Conservation (phyloP, 2,329 filamentous ascomycete genomes). For the Colletotrichum aenigma region DNA sequence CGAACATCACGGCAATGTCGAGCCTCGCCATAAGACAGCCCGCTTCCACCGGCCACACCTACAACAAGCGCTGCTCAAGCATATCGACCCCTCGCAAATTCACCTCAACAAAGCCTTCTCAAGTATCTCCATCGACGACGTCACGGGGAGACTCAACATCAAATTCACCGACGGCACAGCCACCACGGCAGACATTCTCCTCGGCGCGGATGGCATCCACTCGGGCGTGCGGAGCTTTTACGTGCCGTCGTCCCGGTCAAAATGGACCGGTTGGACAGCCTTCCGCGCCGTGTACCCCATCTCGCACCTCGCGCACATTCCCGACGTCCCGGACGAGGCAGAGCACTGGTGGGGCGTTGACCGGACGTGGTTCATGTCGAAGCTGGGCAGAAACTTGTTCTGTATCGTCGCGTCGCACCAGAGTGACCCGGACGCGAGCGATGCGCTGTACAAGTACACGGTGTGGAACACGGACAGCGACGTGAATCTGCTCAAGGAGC, state of each 20-base stretch:
- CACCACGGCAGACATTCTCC: conserved; percentile 48
- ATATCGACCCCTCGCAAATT: conserved; percentile 44
- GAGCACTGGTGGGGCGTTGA: conserved; percentile 48
- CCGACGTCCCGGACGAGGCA: conserved; percentile 43
- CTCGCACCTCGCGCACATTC: conserved; percentile 41
- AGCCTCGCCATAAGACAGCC: conserved; percentile 42
- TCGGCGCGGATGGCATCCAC: conserved; percentile 59
- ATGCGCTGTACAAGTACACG: conserved; percentile 31
- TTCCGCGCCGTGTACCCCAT: conserved; percentile 49
- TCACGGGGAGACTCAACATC: conserved; percentile 34
- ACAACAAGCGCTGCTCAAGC: conserved; percentile 49
- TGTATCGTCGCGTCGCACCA: conserved; percentile 47
- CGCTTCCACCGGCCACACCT: conserved; percentile 54
- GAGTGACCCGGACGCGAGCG: conserved; percentile 34
- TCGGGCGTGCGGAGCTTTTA: conserved; percentile 50
- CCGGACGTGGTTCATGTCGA: conserved; percentile 47
- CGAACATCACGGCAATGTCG: conserved; percentile 39
- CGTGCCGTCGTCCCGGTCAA: conserved; percentile 40
- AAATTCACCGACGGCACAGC: conserved; percentile 52
- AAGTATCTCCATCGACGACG: conserved; percentile 34
- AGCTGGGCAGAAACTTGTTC: conserved; percentile 43
- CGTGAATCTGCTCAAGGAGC: conserved; percentile 36
- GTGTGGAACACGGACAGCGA: conserved; percentile 43
- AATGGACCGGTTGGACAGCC: conserved; percentile 48
- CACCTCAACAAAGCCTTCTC: conserved; percentile 47